Percentiles rank a stretch among this genome's conserved stretches.
Evolutionary conservation across 306 rosid species (phyloP).

Genomic region (Prunus mira): DNA sequence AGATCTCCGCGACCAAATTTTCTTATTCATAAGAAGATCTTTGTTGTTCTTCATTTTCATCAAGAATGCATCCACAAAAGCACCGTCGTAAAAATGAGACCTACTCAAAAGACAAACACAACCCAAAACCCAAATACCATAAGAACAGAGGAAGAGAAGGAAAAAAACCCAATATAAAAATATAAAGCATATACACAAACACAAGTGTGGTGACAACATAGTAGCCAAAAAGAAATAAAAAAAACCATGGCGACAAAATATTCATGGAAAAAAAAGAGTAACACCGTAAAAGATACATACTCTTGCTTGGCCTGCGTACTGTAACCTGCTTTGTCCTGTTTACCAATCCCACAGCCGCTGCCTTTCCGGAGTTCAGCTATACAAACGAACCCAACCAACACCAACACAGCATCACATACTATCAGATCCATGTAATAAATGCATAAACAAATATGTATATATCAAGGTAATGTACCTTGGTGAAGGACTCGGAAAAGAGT

Average conservation of each 20-base stretch:
- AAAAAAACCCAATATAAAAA: no score
- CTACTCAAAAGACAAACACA: conserved; percentile 25
- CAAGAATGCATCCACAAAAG: conserved; percentile 34
- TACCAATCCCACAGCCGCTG: conserved; percentile 41
- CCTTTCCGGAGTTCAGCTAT: conserved; percentile 56
- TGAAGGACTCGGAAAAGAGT: conserved; percentile 43
- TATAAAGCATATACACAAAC: not conserved
- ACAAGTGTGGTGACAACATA: not conserved
- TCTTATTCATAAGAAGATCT: conserved; percentile 24
- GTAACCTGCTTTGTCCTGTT: conserved; percentile 42
- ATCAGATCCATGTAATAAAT: not conserved
- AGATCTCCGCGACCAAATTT: conserved; percentile 33
- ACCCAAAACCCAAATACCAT: no score
- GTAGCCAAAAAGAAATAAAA: not conserved
- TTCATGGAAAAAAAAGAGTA: not conserved
- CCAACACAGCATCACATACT: not conserved
- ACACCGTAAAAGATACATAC: conserved; percentile 24
- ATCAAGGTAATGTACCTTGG: conserved; percentile 36
- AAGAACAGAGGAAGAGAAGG: not conserved
- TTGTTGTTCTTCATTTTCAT: conserved; percentile 27
- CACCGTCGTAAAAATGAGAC: conserved; percentile 37
- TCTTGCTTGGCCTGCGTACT: conserved; percentile 59
- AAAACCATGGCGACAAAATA: not conserved
- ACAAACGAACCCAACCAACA: not conserved
- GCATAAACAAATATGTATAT: not conserved